A percentile compares a stretch with the other conserved stretches of the same genome.
Evolutionary conservation across 1,284 basidiomycete genomes (phyloP).

Genomic region (Rhodotorula mucilaginosa): DNA sequence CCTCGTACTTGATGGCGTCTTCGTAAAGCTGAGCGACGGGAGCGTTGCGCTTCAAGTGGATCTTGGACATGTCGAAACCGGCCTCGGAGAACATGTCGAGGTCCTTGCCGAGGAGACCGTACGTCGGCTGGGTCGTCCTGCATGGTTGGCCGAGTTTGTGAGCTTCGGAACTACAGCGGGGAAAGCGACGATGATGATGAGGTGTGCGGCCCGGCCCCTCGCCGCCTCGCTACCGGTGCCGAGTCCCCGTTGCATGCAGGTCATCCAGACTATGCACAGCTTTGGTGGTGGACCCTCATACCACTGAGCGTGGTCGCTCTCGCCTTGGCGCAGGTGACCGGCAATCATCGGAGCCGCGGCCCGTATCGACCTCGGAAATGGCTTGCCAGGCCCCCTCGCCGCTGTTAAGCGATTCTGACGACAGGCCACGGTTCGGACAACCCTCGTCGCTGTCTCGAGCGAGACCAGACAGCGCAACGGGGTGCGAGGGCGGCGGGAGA

Average conservation of each 20-base stretch:
- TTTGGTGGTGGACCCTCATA: no score
- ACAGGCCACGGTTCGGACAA: no score
- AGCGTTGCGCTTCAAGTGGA: constrained; percentile 70
- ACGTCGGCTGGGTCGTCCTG: constrained; percentile 28
- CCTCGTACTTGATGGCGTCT: constrained; percentile 96
- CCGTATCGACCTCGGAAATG: neutral
- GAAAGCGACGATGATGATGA: neutral
- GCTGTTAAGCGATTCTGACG: neutral
- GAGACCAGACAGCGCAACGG: neutral
- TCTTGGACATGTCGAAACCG: constrained; percentile 86
- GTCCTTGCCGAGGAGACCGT: constrained; percentile 72
- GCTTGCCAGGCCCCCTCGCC: neutral
- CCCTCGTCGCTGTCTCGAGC: no score
- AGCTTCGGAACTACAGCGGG: constrained; percentile 1
- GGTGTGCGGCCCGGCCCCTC: no score
- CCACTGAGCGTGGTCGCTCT: no score
- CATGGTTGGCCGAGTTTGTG: neutral
- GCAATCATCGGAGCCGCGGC: neutral
- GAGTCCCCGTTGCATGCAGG: no score
- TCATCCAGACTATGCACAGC: no score
- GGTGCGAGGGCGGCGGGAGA: neutral
- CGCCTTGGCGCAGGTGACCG: no score
- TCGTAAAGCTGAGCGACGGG: constrained; percentile 91
- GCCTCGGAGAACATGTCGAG: constrained; percentile 98
- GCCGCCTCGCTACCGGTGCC: no score